These are phyloP conservation scores for Postia placenta DNA, from an alignment of 768 basidiomycete species.

Conservation along the genomic window DNA sequence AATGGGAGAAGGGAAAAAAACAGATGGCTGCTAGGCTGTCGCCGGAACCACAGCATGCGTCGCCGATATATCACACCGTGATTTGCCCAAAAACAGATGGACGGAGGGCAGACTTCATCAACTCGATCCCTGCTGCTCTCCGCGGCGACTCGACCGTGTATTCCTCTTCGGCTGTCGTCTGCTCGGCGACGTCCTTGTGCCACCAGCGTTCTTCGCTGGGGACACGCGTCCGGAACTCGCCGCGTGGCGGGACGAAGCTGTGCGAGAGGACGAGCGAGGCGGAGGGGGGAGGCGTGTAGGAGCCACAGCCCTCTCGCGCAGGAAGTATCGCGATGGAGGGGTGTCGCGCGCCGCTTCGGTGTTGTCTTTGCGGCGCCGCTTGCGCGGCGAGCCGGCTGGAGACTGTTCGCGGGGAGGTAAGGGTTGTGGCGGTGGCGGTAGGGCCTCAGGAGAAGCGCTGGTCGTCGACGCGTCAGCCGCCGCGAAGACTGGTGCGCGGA, in stretches of 20 bases:
- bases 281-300: neutral
- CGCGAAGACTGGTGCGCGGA: neutral
- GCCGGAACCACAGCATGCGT: too few species aligned
- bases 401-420: neutral
- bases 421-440: neutral
- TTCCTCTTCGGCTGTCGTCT: slow-evolving; percentile 12
- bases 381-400: neutral
- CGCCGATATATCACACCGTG: too few species aligned
- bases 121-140: too few species aligned
- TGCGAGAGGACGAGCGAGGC: slow-evolving; percentile 4
- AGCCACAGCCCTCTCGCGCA: slow-evolving; percentile 14
- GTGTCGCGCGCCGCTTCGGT: neutral
- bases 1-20: too few species aligned
- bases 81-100: too few species aligned
- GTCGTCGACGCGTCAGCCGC: neutral
- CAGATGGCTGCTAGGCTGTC: too few species aligned
- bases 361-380: neutral
- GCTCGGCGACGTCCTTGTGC: slow-evolving; percentile 11
- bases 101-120: too few species aligned
- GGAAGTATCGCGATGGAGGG: slow-evolving; percentile 18
- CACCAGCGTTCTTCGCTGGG: slow-evolving; percentile 11
- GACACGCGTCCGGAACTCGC: neutral
- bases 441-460: slow-evolving; percentile 1
- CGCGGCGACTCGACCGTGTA: neutral
- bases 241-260: slow-evolving; percentile 4